Percentiles rank a stretch among this genome's conserved stretches.
Evolutionary conservation across 2,329 filamentous ascomycete species (phyloP).

Genomic region (Phaeoacremonium minimum): DNA sequence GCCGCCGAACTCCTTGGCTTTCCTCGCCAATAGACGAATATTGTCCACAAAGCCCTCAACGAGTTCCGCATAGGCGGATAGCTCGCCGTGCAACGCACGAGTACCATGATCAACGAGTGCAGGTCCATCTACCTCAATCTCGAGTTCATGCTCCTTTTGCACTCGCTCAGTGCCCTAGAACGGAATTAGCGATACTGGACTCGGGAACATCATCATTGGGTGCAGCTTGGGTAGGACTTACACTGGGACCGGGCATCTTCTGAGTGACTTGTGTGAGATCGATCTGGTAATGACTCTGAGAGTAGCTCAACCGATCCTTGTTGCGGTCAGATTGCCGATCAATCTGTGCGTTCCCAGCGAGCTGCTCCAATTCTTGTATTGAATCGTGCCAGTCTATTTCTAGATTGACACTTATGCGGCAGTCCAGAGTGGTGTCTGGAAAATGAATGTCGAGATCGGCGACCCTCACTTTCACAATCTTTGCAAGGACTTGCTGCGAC

Average conservation of each 20-base stretch:
- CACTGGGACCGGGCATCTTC: constrained; percentile 25
- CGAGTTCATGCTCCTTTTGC: constrained; percentile 74
- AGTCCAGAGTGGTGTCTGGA: constrained; percentile 75
- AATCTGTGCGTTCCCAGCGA: constrained; percentile 28
- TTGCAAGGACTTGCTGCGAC: constrained; percentile 64
- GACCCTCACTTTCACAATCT: constrained; percentile 89
- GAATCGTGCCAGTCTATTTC: constrained; percentile 84
- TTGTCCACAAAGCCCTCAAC: constrained; percentile 76
- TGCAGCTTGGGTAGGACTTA: constrained; percentile 24
- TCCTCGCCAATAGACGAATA: constrained; percentile 53
- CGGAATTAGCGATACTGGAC: too few relatives aligned
- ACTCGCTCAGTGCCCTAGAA: constrained; percentile 31
- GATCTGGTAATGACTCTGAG: constrained; percentile 80
- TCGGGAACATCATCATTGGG: not conserved
- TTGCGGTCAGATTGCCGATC: constrained; percentile 56
- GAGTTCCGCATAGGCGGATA: constrained; percentile 61
- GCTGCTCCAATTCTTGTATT: constrained; percentile 47
- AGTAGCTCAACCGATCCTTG: constrained; percentile 91
- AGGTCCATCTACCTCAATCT: constrained; percentile 67
- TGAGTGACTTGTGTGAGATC: constrained; percentile 87
- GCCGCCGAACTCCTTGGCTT: too few relatives aligned
- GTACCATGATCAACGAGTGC: constrained; percentile 63
- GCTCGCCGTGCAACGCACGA: constrained; percentile 43
- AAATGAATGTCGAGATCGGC: constrained; percentile 84
- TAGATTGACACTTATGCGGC: constrained; percentile 88